Evolutionary conservation across 2,329 filamentous ascomycete genomes (phyloP), one percentile per base, ranked within the genome.

Genomic region (Ophiostoma sp.): DNA sequence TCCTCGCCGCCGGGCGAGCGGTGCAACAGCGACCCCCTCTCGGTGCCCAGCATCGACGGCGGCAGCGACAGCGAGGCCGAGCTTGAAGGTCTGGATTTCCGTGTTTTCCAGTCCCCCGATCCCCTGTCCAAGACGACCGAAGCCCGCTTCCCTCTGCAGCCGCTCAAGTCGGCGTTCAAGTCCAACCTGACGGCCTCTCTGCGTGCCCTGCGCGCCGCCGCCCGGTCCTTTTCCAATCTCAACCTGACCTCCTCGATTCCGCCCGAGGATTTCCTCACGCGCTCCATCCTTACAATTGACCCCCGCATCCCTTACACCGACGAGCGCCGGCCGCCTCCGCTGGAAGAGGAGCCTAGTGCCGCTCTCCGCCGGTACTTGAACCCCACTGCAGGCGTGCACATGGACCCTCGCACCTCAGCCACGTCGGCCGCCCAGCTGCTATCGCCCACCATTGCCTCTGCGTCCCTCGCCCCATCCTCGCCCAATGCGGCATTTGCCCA

Each of bases 171-270:
- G 48, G 87, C 84, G 7, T 90, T 90, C 80, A 90, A 89, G 77
- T 90, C 88, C 3, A 90, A 90, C 75, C 77, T 90, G 52, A 90
- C 88, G 6, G 88, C 88, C 7, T 90, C 88, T 11, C 79, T 90
- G 66, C 84, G 87, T 27, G 88, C 88, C 44, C 77, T 90, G 71
- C 85, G 86, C 72, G 88, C 86, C 48, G 88, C 88, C 1, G 88
- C 88, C 67, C 85, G 84, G 72, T 87, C 87, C 8, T 84, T 90
- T 70, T 89, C 87, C 3, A 82, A 78, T 73, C 83, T 90, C 73
- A 89, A 87, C 73, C 83, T 88, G 67, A 83, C 88, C 1, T 82
- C 88, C 1, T 87, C 87, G 35, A 86, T 89, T 57, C 87, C 87
- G 11, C 84, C 88, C 2, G 87, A 90, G 75, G 88, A 90, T 76